Evolutionary conservation across 2,329 filamentous ascomycete species (phyloP).

Genomic region (Fusarium algeriense): DNA sequence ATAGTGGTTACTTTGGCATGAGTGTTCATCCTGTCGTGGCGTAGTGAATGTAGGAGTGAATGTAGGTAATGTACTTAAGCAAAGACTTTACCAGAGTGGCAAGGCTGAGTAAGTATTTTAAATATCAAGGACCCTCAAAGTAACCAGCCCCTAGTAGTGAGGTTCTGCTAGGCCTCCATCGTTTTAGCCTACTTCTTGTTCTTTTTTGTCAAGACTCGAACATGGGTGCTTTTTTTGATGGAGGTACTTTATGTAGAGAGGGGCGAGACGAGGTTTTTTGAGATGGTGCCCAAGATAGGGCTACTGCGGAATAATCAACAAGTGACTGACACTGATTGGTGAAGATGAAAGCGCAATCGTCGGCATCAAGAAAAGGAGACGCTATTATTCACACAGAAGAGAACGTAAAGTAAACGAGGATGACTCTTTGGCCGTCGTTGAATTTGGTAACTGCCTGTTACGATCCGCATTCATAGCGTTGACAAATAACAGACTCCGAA

Average conservation of each 20-base stretch:
- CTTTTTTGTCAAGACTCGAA: conserved; percentile 31
- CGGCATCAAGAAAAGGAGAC: background rate
- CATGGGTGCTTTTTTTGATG: conserved; percentile 28
- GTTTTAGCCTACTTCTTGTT: conserved; percentile 7
- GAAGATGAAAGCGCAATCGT: background rate
- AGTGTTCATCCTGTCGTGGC: conserved; percentile 39
- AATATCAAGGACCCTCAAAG: conserved; percentile 9
- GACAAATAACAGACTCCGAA: conserved; percentile 24
- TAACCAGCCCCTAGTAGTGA: conserved; percentile 6
- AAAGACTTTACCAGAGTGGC: conserved; percentile 19
- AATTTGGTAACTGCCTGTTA: conserved; percentile 17
- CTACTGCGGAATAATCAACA: conserved; percentile 6
- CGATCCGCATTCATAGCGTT: background rate
- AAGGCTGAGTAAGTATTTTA: conserved; percentile 22
- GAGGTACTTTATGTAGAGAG: conserved; percentile 33
- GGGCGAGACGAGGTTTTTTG: conserved; percentile 31
- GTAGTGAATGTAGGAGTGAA: conserved; percentile 1
- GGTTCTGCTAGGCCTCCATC: conserved; percentile 31
- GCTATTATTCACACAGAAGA: conserved; percentile 9
- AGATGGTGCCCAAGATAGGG: conserved; percentile 20
- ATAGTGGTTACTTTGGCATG: conserved; percentile 39
- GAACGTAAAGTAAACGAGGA: conserved; percentile 12
- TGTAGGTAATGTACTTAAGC: conserved; percentile 14
- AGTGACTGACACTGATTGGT: background rate
- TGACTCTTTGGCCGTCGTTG: conserved; percentile 40